phyloP scores from a whole-genome alignment of 1,284 basidiomycete genomes.

The Austroboletus olivaceoglutinosus region DNA sequence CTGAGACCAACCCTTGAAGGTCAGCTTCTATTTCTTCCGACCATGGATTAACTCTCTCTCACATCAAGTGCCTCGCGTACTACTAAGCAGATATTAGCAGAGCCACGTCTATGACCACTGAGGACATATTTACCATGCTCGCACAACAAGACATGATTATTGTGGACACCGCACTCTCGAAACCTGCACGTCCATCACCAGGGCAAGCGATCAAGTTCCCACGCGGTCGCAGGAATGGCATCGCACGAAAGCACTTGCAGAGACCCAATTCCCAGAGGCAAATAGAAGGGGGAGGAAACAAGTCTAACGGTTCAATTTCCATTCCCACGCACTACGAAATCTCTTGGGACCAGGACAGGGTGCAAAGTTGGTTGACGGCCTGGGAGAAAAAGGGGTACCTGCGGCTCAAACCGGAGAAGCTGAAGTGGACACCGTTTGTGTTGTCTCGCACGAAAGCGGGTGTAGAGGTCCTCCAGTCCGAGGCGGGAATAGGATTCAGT shows the following conservation, averaged over 20 bases:
- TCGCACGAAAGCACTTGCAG: slow-evolving; percentile 60
- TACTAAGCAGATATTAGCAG: slow-evolving; percentile 71
- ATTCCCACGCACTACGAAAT: slow-evolving; percentile 79
- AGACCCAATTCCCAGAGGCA: slow-evolving; percentile 53
- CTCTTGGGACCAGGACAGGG: slow-evolving; percentile 67
- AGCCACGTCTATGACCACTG: slow-evolving; percentile 87
- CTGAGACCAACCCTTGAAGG: slow-evolving; percentile 71
- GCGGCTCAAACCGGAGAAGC: slow-evolving; percentile 76
- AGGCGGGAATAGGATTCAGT: slow-evolving; percentile 22
- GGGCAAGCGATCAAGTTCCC: slow-evolving; percentile 72
- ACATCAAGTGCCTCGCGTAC: slow-evolving; percentile 16
- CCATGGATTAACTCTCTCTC: slow-evolving; percentile 13
- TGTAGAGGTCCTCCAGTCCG: slow-evolving; percentile 35
- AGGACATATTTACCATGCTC: slow-evolving; percentile 85
- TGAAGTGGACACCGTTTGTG: slow-evolving; percentile 96
- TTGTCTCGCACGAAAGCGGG: slow-evolving; percentile 57
- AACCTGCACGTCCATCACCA: slow-evolving; percentile 60
- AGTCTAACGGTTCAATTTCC: slow-evolving; percentile 50
- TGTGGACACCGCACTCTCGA: slow-evolving; percentile 48
- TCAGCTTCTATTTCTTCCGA: slow-evolving; percentile 36
- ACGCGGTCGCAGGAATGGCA: slow-evolving; percentile 66
- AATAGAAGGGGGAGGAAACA: slow-evolving; percentile 45
- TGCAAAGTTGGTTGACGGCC: slow-evolving; percentile 63
- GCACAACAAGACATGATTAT: slow-evolving; percentile 77
- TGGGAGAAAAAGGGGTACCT: slow-evolving; percentile 85